A percentile compares a stretch with the other conserved stretches of the same genome.
phyloP scores from a whole-genome alignment of 2,329 filamentous ascomycete species.

The Calycina marina region DNA sequence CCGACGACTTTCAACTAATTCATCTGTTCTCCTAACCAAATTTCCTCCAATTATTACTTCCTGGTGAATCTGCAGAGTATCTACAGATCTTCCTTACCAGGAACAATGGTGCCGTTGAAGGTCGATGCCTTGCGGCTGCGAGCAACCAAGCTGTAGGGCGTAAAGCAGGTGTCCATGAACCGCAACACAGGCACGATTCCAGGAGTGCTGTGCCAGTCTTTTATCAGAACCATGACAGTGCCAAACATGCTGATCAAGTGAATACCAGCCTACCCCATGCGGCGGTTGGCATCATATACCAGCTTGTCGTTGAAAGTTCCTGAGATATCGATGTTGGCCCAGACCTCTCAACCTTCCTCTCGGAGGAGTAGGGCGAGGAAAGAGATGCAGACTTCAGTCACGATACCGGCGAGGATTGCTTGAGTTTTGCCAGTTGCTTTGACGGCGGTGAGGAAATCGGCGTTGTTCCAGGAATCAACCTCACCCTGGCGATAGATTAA shows the following conservation, averaged over 20 bases:
- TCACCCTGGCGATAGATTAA: slow-evolving; percentile 55
- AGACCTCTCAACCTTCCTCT: slow-evolving; percentile 58
- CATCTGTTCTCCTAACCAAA: too few species aligned
- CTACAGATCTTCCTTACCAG: too few species aligned
- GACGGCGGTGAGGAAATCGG: slow-evolving; percentile 51
- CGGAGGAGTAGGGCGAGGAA: slow-evolving; percentile 61
- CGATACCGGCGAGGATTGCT: slow-evolving; percentile 57
- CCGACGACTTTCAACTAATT: too few species aligned
- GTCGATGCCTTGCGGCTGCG: slow-evolving; percentile 45
- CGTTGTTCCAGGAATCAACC: slow-evolving; percentile 65
- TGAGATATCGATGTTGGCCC: slow-evolving; percentile 56
- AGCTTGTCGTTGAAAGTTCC: slow-evolving; percentile 49
- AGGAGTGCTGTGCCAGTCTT: slow-evolving; percentile 24
- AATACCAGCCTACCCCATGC: slow-evolving; percentile 53
- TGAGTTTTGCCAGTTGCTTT: slow-evolving; percentile 51
- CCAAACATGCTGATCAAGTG: slow-evolving; percentile 26
- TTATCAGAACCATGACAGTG: slow-evolving; percentile 20
- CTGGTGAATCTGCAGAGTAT: too few species aligned
- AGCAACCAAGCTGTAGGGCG: slow-evolving; percentile 49
- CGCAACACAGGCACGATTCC: slow-evolving; percentile 43
- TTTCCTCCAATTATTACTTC: too few species aligned
- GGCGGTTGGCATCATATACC: slow-evolving; percentile 47
- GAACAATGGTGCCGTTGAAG: slow-evolving; percentile 40
- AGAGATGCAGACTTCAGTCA: slow-evolving; percentile 61
- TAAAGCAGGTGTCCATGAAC: slow-evolving; percentile 43